Evolutionary conservation across 2,329 filamentous ascomycete species (phyloP).

Genomic region (Purpureocillium takamizusanense): DNA sequence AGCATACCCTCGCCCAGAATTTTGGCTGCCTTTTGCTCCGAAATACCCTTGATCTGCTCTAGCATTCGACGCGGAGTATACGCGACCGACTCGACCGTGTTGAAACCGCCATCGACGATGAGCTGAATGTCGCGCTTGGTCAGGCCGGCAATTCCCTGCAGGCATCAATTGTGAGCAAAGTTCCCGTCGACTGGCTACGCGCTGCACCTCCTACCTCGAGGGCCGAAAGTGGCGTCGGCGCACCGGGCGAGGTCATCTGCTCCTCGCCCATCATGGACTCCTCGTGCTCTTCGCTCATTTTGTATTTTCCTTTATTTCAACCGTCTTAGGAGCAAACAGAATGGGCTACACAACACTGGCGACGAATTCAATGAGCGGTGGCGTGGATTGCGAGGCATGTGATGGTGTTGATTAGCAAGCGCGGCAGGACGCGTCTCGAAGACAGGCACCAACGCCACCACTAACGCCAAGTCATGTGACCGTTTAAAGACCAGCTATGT

Average conservation of each 20-base stretch:
- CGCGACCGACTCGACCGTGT: conserved; percentile 91
- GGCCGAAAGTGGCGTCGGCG: conserved; percentile 79
- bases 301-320: too few species aligned
- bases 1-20: conserved; percentile 73
- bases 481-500: too few species aligned
- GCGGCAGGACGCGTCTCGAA: conserved; percentile 24
- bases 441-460: conserved; percentile 14
- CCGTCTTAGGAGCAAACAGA: too few species aligned
- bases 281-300: conserved; percentile 51
- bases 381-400: conserved; percentile 5
- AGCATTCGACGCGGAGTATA: conserved; percentile 78
- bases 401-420: conserved; percentile 14
- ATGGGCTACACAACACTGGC: too few species aligned
- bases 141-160: conserved; percentile 73
- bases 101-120: conserved; percentile 82
- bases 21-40: conserved; percentile 90
- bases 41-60: conserved; percentile 96
- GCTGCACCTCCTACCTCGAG: conserved; percentile 62
- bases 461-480: conserved; percentile 30
- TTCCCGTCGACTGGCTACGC: not conserved
- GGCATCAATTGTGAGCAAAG: conserved; percentile 5
- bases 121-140: conserved; percentile 95
- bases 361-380: too few species aligned
- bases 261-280: conserved; percentile 62
- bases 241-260: conserved; percentile 62